Evolutionary conservation across 1,284 basidiomycete species (phyloP).

Genomic region (Heliocybe sulcata): DNA sequence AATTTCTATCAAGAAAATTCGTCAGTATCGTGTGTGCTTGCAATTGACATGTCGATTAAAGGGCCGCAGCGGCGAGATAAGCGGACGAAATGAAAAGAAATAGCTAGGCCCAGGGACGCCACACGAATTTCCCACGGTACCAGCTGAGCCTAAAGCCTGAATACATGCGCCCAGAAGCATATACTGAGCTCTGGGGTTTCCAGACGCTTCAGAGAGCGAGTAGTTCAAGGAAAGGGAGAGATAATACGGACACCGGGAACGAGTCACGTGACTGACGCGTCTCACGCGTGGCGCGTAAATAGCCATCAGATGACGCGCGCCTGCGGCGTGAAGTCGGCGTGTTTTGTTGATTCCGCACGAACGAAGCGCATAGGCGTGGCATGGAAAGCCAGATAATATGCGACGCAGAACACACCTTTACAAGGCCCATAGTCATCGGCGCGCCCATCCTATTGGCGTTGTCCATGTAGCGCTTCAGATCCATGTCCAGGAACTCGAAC

Average conservation of each 20-base stretch:
- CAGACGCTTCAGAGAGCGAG: too few species aligned
- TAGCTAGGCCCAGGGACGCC: too few species aligned
- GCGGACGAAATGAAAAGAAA: too few species aligned
- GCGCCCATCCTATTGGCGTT: constrained; percentile 66
- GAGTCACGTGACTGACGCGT: background rate
- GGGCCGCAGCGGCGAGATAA: too few species aligned
- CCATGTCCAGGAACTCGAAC: constrained; percentile 92
- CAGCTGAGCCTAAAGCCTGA: too few species aligned
- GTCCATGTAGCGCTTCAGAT: constrained; percentile 97
- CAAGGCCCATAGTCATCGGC: constrained; percentile 71
- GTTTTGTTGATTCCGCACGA: background rate
- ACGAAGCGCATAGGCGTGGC: constrained; percentile 1
- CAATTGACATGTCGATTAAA: too few species aligned
- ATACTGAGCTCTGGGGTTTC: too few species aligned
- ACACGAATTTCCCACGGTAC: too few species aligned
- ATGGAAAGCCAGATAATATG: background rate
- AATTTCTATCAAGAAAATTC: constrained; percentile 62
- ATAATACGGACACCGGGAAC: too few species aligned
- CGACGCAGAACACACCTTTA: constrained; percentile 56
- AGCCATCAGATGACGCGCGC: constrained; percentile 5
- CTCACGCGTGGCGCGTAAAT: constrained; percentile 21
- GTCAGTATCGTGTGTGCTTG: background rate
- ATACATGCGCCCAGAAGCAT: too few species aligned
- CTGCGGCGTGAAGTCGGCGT: background rate
- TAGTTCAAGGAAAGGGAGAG: too few species aligned